Conservation (phyloP, 2,329 filamentous ascomycete genomes). For the Cadophora sp. region DNA sequence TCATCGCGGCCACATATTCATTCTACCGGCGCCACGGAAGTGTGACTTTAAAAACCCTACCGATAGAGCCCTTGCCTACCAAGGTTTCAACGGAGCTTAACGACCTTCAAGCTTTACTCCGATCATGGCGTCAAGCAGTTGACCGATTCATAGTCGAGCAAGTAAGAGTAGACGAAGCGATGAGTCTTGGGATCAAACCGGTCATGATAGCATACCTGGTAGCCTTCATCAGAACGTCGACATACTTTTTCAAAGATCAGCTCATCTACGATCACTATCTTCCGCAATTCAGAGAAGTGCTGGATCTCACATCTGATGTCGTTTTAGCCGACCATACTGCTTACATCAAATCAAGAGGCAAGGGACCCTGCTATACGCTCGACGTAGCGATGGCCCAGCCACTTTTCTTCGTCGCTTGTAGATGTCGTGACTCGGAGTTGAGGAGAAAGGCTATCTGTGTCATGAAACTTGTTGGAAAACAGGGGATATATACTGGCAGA, state of each 20-base stretch:
- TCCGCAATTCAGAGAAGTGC: conserved; percentile 9
- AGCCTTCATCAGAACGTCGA: conserved; percentile 18
- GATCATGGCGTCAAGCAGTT: not conserved
- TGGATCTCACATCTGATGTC: not conserved
- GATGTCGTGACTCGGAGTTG: conserved; percentile 21
- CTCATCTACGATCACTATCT: conserved; percentile 22
- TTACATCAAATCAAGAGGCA: conserved; percentile 2
- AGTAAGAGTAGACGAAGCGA: not conserved
- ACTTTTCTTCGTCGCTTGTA: conserved; percentile 18
- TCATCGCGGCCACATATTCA: conserved; percentile 6
- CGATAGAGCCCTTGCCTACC: not conserved
- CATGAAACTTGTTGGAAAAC: conserved; percentile 21
- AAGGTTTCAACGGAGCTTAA: not conserved
- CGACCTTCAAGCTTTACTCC: not conserved
- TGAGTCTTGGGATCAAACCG: not conserved
- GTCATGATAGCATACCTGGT: conserved; percentile 15
- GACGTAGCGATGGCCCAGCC: conserved; percentile 19
- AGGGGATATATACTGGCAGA: conserved; percentile 16
- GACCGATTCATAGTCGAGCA: not conserved
- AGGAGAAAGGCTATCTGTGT: conserved; percentile 15
- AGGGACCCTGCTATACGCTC: conserved; percentile 20
- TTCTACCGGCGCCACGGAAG: conserved; percentile 17
- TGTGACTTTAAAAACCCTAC: conserved; percentile 1
- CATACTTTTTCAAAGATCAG: conserved; percentile 14
- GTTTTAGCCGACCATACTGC: not conserved